Base-by-base conservation (phyloP, 2,329 filamentous ascomycete genomes). In the Phoma herbarum region DNA sequence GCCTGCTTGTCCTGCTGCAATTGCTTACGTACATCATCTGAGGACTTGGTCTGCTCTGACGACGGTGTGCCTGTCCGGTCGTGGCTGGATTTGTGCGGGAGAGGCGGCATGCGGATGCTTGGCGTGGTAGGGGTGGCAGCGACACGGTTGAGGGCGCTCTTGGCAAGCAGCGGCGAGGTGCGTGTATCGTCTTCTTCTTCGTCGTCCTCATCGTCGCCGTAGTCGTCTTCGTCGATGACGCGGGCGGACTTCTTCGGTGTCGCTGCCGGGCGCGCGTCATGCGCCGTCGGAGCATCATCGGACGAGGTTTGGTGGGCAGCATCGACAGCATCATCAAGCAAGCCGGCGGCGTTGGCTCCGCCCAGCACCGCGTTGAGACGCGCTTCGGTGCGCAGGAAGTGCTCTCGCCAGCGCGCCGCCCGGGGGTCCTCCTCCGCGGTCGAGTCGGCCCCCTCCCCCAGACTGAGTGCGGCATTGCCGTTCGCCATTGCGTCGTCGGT, bases 1-100 rank as follows among this genome's bases (percentile, higher is more conserved):
- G 91, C 92, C 75, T 90, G 93, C 75, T 95, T 95, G 67, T 92
- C 92, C 73, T 96, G 91, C 77, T 98, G 93, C 63, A 98, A 80
- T 77, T 93, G 92, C 79, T 96, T 96, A 72, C 95, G 91, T 76
- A 92, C 91, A 82, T 97, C 91, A 74, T 97, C 93, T 8, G 89
- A 88, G 23, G 88, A 86, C 75, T 92, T 92, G 54, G 86, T 81
- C 78, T 86, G 80, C 69, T 86, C 75, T 51, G 77, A 81, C 63
- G 84, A 85, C 48, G 79, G 75, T 25, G 83, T 82, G 66, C 83
- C 81, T 68, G 85, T 78, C 29, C 87, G 62, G 82, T 87, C 64
- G 85, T 89, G 66, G 82, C 84, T 64, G 83, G 85, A 54, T 83
- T 88, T 71, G 86, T 86, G 63, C 86, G 86, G 60, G 83, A 88